phyloP scores from a whole-genome alignment of 345 rosid genomes.

The Populus tremula region DNA sequence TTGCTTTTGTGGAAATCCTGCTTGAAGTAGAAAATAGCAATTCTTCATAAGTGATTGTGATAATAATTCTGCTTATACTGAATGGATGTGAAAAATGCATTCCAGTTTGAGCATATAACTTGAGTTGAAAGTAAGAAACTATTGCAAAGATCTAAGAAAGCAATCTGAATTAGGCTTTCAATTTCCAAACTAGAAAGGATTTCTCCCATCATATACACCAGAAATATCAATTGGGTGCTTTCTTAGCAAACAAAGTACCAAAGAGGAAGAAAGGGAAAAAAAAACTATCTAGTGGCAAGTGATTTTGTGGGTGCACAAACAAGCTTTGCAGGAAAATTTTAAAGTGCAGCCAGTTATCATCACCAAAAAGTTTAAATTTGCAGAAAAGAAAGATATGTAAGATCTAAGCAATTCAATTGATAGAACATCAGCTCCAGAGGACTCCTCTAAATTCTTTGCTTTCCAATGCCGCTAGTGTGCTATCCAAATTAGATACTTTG shows the following conservation, averaged over 20 bases:
- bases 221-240: not conserved
- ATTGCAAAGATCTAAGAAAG: not conserved
- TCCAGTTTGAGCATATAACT: not conserved
- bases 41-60: not conserved
- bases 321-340: not conserved
- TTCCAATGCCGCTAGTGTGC: not conserved
- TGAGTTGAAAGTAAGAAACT: not conserved
- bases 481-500: not conserved
- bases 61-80: not conserved
- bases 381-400: not conserved
- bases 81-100: not conserved
- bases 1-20: constrained; percentile 85
- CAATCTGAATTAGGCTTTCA: not conserved
- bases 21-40: constrained; percentile 1
- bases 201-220: not conserved
- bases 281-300: not conserved
- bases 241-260: not conserved
- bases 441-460: not conserved
- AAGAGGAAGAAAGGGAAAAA: not conserved
- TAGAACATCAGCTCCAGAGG: not conserved
- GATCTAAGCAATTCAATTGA: not conserved
- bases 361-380: not conserved
- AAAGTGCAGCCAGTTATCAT: not conserved
- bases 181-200: not conserved
- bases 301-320: not conserved